Evolutionary conservation across 345 rosid genomes (phyloP), one percentile per base, ranked within the genome.

Genomic region (Lepidium aucheri): DNA sequence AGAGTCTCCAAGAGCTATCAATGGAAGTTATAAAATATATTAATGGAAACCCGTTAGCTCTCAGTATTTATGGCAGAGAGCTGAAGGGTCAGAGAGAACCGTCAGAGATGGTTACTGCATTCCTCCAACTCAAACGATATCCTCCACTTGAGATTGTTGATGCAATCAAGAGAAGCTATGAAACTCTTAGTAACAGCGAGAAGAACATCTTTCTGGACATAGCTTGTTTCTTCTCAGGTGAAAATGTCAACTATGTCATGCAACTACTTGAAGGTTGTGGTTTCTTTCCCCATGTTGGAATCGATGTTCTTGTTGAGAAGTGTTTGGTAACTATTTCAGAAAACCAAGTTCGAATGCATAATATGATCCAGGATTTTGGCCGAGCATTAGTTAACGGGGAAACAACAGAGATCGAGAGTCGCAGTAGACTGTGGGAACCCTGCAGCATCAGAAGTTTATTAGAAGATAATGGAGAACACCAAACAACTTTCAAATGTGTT

Each of bases 161-260:
- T 38, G 7, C 65, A 11, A 49, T 78, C 35, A 60, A 28, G 30
- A 69, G 60, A 12, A 74, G 73, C 34, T 78, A 49, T 8, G 76
- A 69, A 65, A 73, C 26, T 1, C 62, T 56, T 5, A 38, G 34
- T 22, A 7, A 38, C 32, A 22, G 9, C 7, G 62, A 56, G 0
- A 56, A 39, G 10, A 39, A 22, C 13, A 57, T 57, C 0, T 39
- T 39, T 57, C 2, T 57, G 7, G 46, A 57, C 18, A 38, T 57
- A 4, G 46, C 46, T 39, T 57, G 46, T 57, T 57, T 57, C 47
- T 57, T 57, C 1, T 0, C 1, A 7, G 62, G 46, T 18, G 62
- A 57, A 39, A 39, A 39, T 36, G 17, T 57, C 8, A 13, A 57
- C 46, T 38, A 36, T 9, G 62, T 22, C 1, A 20, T 20, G 11